Conservation (phyloP, 2,329 filamentous ascomycete species). For the Aspergillus phoenicis region DNA sequence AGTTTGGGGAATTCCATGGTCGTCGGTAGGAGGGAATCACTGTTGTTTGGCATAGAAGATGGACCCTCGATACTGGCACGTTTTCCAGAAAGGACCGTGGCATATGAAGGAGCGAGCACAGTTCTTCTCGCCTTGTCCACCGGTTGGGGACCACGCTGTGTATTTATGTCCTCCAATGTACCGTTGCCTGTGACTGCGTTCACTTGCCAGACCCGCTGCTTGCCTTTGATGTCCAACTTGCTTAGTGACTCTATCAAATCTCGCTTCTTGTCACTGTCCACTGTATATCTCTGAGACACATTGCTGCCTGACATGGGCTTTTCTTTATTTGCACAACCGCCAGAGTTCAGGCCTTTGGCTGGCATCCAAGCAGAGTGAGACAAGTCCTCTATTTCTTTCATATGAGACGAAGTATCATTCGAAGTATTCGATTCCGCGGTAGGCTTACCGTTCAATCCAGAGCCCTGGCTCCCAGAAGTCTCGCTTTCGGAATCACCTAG, state of each 20-base stretch:
- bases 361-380: not conserved
- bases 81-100: not conserved
- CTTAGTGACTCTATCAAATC: not conserved
- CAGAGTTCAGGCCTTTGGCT: not conserved
- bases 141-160: not conserved
- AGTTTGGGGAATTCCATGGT: not conserved
- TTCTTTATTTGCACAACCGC: not conserved
- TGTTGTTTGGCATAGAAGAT: not conserved
- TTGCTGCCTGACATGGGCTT: not conserved
- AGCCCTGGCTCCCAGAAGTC: not conserved
- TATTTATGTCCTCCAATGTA: not conserved
- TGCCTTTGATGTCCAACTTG: constrained; percentile 1
- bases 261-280: not conserved
- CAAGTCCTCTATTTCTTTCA: not conserved
- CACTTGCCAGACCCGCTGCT: not conserved
- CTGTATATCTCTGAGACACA: not conserved
- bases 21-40: not conserved
- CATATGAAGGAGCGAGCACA: not conserved
- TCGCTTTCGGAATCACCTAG: not conserved
- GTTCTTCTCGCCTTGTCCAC: not conserved
- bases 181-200: not conserved
- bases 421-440: not conserved
- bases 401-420: not conserved
- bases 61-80: not conserved
- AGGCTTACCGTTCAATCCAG: not conserved